Conservation (phyloP, 2,329 filamentous ascomycete species). For the Clarireedia homoeocarpa region DNA sequence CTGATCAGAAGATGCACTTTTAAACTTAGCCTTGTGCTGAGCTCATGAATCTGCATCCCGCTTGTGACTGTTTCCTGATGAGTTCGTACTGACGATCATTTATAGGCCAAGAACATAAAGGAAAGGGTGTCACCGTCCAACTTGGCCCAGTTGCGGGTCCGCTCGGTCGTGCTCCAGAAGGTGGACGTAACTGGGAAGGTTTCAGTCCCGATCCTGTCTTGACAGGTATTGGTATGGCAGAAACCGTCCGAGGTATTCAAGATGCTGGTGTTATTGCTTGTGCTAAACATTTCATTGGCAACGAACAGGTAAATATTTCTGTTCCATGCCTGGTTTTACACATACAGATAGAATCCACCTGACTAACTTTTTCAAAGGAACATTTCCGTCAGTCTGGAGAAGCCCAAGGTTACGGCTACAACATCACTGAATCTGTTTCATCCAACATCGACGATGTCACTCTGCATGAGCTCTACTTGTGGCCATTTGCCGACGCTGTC, state of each 20-base stretch:
- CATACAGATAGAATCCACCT: conserved; percentile 33
- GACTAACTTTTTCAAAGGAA: conserved; percentile 42
- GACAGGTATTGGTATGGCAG: conserved; percentile 62
- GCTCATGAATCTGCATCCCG: too few relatives aligned
- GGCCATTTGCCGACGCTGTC: conserved; percentile 51
- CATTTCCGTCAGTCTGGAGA: conserved; percentile 28
- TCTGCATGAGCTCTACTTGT: conserved; percentile 52
- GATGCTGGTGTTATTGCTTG: conserved; percentile 75
- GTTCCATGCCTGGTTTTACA: not conserved
- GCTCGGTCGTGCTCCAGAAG: conserved; percentile 57
- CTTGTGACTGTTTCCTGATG: not conserved
- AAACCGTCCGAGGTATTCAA: conserved; percentile 74
- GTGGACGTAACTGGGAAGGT: conserved; percentile 65
- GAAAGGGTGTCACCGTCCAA: conserved; percentile 67
- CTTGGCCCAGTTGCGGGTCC: conserved; percentile 67
- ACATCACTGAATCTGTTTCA: conserved; percentile 52
- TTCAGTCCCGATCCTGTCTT: conserved; percentile 63
- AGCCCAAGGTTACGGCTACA: conserved; percentile 49
- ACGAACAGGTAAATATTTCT: conserved; percentile 55
- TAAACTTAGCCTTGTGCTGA: too few relatives aligned
- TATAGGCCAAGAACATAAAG: conserved; percentile 49
- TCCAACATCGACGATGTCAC: conserved; percentile 51
- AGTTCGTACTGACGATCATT: not conserved
- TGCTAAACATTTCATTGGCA: conserved; percentile 64
- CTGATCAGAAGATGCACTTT: too few relatives aligned